phyloP scores from a whole-genome alignment of 2,329 filamentous ascomycete genomes.

The Tolypocladium paradoxum region DNA sequence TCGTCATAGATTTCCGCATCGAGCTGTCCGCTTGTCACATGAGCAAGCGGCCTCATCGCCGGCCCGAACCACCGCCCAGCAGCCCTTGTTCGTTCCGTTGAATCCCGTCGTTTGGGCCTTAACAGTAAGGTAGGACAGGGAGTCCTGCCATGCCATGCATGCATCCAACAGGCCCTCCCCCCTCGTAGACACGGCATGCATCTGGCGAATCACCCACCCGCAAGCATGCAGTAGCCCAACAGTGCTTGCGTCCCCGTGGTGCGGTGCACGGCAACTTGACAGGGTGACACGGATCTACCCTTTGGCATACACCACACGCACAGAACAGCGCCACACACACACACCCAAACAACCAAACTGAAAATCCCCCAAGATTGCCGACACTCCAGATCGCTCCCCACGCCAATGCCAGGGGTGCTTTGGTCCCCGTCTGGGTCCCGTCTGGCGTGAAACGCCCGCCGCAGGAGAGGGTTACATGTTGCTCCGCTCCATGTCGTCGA shows the following conservation, averaged over 20 bases:
- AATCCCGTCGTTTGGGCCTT: background rate
- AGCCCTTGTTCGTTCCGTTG: background rate
- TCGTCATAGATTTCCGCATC: background rate
- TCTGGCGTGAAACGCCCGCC: background rate
- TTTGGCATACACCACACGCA: background rate
- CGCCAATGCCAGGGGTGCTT: background rate
- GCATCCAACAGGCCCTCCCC: background rate
- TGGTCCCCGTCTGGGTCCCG: background rate
- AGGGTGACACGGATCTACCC: conserved; percentile 1
- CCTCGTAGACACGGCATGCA: background rate
- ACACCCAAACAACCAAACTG: background rate
- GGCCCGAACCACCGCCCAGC: background rate
- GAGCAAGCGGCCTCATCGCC: background rate
- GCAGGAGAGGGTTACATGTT: background rate
- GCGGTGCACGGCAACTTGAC: background rate
- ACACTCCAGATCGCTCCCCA: background rate
- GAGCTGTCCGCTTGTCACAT: background rate
- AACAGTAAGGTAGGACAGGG: background rate
- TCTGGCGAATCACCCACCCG: background rate
- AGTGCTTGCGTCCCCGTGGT: background rate
- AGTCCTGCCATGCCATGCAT: background rate
- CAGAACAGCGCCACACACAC: background rate
- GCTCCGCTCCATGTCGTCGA: background rate
- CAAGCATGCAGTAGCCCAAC: background rate
- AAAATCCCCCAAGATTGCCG: background rate